These are phyloP conservation scores for Tetraselmis chui DNA, from an alignment of 139 green algal genomes.

Conservation along the genomic window DNA sequence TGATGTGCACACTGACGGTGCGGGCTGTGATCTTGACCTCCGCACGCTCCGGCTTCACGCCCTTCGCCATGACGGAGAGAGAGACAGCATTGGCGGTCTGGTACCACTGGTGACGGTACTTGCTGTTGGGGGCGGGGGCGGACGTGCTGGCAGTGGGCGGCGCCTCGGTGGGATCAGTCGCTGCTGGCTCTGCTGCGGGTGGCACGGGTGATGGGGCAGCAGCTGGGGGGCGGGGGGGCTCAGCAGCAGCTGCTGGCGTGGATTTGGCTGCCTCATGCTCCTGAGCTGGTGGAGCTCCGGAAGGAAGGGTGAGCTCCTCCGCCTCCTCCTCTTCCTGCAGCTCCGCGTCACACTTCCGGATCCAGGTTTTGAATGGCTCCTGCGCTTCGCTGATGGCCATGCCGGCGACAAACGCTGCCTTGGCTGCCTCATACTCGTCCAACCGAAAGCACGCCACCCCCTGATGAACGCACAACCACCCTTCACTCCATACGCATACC, in stretches of 20 bases:
- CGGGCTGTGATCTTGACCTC: background rate
- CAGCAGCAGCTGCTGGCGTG: background rate
- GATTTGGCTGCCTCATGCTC: background rate
- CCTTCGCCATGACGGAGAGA: background rate
- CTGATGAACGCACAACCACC: no score
- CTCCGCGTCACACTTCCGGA: conserved; percentile 70
- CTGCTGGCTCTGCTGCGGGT: background rate
- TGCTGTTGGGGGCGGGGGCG: background rate
- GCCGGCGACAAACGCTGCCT: conserved; percentile 58
- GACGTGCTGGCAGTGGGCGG: background rate
- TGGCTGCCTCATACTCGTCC: conserved; percentile 84
- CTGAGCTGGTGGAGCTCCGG: background rate
- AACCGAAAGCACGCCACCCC: conserved; percentile 61
- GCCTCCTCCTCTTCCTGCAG: conserved; percentile 62
- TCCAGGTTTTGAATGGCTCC: conserved; percentile 58
- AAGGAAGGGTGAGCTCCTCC: background rate
- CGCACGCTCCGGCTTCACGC: background rate
- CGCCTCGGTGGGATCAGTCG: background rate
- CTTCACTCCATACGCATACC: no score
- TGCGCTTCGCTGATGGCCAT: conserved; percentile 19
- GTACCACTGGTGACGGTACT: conserved; percentile 75
- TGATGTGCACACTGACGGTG: background rate
- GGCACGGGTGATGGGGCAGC: background rate
- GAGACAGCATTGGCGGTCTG: conserved; percentile 37
- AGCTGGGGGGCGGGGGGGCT: background rate